These are phyloP conservation scores for Isoetes taiwanensis DNA, from an alignment of 75 land plant genomes.

Conservation along the genomic window DNA sequence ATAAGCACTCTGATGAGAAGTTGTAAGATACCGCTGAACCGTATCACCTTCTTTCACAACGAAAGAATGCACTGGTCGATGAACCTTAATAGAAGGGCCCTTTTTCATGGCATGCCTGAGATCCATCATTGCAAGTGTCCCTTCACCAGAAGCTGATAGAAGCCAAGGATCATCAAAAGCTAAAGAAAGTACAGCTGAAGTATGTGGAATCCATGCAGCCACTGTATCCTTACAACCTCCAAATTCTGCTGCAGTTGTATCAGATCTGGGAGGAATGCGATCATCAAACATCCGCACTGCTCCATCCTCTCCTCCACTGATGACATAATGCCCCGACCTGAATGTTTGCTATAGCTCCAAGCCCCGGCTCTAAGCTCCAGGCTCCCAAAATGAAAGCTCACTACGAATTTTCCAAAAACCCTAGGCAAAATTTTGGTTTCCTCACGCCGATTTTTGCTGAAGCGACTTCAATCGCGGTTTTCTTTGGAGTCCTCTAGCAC, in stretches of 20 bases:
- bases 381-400: too few relatives aligned
- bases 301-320: conserved; percentile 95
- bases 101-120: conserved; percentile 54
- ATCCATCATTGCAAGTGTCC: conserved; percentile 77
- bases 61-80: background rate
- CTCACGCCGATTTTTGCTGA: too few relatives aligned
- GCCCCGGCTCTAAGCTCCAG: too few relatives aligned
- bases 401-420: too few relatives aligned
- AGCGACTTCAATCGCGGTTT: too few relatives aligned
- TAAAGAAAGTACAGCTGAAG: conserved; percentile 60
- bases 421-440: too few relatives aligned
- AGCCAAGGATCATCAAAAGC: conserved; percentile 98
- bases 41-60: conserved; percentile 29
- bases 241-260: background rate
- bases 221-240: conserved; percentile 12
- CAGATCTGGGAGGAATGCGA: background rate
- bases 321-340: conserved; percentile 59
- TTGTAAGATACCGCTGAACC: conserved; percentile 74
- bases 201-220: conserved; percentile 77
- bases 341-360: too few relatives aligned
- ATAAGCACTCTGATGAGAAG: conserved; percentile 43
- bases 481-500: too few relatives aligned
- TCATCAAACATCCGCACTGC: conserved; percentile 84
- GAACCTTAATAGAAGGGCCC: background rate
- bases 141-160: conserved; percentile 85